These are phyloP conservation scores for Oryza meyeriana DNA, from an alignment of 176 grass and related monocot genomes.

Conservation along the genomic window DNA sequence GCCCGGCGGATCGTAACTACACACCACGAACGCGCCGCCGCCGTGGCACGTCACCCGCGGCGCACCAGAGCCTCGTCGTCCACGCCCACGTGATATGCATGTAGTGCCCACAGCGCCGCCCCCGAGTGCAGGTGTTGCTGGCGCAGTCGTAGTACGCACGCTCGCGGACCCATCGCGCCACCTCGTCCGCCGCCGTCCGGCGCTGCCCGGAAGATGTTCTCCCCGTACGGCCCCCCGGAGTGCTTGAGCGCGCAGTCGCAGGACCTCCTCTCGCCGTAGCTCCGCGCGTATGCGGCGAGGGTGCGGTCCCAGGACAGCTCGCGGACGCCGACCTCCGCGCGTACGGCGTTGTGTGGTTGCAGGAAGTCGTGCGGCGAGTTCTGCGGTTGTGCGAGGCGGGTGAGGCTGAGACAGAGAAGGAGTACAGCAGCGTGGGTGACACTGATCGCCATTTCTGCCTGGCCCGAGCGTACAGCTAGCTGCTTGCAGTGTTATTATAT, in stretches of 20 bases:
- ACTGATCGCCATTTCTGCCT: not conserved
- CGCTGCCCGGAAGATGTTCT: slow-evolving; percentile 36
- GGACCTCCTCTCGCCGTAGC: not conserved
- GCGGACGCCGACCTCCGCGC: not conserved
- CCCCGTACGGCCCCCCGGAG: slow-evolving; percentile 35
- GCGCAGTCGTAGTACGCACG: slow-evolving; percentile 28
- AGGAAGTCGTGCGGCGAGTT: slow-evolving; percentile 10
- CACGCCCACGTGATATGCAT: slow-evolving; percentile 38
- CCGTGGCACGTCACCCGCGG: slow-evolving; percentile 1
- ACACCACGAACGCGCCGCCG: slow-evolving; percentile 26
- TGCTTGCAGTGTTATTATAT: not conserved
- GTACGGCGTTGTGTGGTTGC: slow-evolving; percentile 14
- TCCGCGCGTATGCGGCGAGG: slow-evolving; percentile 19
- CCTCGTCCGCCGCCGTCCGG: slow-evolving; percentile 1
- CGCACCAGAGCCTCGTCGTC: slow-evolving; percentile 9
- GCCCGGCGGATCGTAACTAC: slow-evolving; percentile 40
- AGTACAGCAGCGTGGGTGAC: not conserved
- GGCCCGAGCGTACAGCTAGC: too few relatives aligned
- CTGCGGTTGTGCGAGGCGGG: not conserved
- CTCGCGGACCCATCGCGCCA: slow-evolving; percentile 29
- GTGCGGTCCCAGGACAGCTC: slow-evolving; percentile 23
- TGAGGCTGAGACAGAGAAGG: not conserved
- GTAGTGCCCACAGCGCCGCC: slow-evolving; percentile 40
- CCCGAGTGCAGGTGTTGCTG: slow-evolving; percentile 21
- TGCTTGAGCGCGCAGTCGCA: slow-evolving; percentile 32